Evolutionary conservation across 2,329 filamentous ascomycete genomes (phyloP), one percentile per base, ranked within the genome.

Genomic region (Arthrobotrys pseudoclavata): DNA sequence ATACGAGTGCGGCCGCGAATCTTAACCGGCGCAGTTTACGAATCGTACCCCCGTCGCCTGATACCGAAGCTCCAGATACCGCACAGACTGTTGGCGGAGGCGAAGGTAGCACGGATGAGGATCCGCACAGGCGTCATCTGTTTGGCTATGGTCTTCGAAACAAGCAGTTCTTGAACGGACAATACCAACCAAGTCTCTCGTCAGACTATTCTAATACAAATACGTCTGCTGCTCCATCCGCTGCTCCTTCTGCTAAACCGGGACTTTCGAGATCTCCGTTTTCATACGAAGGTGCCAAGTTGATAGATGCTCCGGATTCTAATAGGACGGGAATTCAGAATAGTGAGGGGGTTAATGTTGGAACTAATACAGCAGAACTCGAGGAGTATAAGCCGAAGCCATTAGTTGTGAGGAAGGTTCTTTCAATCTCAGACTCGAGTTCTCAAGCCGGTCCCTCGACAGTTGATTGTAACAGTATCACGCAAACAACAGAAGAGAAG

Each of bases 281-380:
- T 42, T 76, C 72, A 4, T 76, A 67, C 15, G 72, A 76, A 62
- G 72, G 72, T 10, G 22, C 66, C n/a, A 76, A 70, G 45, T 53
- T 76, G n/a, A 0, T 45, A 55, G 57, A 69, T 22, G 18, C 40
- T 40, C 50, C 60, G 13, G 62, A 40, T 48, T 26, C 24, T 5
- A 26, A 60, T 34, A 45, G 12, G 12, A 40, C 50, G 5, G 71
- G 50, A 12, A 26, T 31, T 5, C 52, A 76, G 31, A 53, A 13
- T 18, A 15, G 0, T 4, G 71, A 60, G 15, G 20, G 24, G 5
- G n/a, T 10, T 15, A 61, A 7, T 13, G 37, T 13, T 24, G 29
- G 20, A 18, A 34, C 47, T 6, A 63, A 64, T 20, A 24, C 48
- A 18, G n/a, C 64, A n/a, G 47, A 20, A 22, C 12, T 60, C 15